Percentiles rank a stretch among this genome's conserved stretches.
phyloP scores from a whole-genome alignment of 225 moss, liverwort and hornwort genomes.

The Asterella californica region DNA sequence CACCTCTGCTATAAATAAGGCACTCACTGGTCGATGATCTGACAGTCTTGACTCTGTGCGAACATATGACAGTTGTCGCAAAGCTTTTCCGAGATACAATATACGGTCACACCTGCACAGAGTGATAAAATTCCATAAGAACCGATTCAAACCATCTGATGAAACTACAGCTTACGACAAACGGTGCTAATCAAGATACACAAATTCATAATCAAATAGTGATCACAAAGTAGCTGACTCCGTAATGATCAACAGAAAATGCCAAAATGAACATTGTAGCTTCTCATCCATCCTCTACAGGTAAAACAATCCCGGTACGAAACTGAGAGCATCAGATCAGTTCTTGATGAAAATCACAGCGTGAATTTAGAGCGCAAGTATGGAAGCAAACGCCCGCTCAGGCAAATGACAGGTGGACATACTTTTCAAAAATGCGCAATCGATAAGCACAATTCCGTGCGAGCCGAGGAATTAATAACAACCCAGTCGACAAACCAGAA shows the following conservation, averaged over 20 bases:
- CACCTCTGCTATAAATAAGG: conserved; percentile 70
- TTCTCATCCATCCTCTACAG: background rate
- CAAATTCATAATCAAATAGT: background rate
- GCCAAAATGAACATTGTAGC: background rate
- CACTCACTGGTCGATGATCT: conserved; percentile 92
- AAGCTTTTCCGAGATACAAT: conserved; percentile 61
- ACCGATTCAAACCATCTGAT: too few species aligned
- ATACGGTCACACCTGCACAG: conserved; percentile 85
- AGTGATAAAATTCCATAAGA: background rate
- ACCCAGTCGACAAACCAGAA: too few species aligned
- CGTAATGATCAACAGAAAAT: too few species aligned
- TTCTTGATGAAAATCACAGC: background rate
- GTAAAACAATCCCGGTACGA: background rate
- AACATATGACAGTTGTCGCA: conserved; percentile 56
- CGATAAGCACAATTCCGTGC: too few species aligned
- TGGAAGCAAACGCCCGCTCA: too few species aligned
- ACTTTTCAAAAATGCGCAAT: too few species aligned
- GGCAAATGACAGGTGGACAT: too few species aligned
- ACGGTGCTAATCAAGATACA: background rate
- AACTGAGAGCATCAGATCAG: background rate
- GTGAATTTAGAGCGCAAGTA: too few species aligned
- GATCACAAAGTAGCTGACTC: too few species aligned
- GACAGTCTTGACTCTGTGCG: conserved; percentile 73
- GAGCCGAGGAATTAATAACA: too few species aligned
- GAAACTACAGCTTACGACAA: background rate